These are phyloP conservation scores for Saccharomycopsis fermentans DNA, from an alignment of 805 yeast species.

Conservation along the genomic window DNA sequence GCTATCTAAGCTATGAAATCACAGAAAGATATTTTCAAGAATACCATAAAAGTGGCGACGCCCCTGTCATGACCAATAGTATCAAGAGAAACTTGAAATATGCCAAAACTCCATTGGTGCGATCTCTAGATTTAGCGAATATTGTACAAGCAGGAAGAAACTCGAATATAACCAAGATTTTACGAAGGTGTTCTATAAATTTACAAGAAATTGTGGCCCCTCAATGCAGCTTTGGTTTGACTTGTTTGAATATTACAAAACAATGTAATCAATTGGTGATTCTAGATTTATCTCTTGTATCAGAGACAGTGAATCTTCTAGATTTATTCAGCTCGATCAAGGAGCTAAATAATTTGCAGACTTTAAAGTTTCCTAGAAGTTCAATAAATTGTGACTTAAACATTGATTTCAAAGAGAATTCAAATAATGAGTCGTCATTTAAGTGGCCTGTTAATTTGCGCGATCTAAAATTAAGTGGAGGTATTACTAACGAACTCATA, in stretches of 20 bases:
- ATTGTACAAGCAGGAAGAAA: slow-evolving; percentile 89
- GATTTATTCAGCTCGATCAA: slow-evolving; percentile 71
- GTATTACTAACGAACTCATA: slow-evolving; percentile 75
- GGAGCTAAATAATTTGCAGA: slow-evolving; percentile 51
- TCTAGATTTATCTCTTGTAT: slow-evolving; percentile 74
- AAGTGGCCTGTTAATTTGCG: slow-evolving; percentile 77
- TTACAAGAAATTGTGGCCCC: slow-evolving; percentile 76
- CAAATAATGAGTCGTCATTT: slow-evolving; percentile 27
- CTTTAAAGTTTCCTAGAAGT: slow-evolving; percentile 79
- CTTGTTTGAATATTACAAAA: slow-evolving; percentile 76
- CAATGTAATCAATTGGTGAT: slow-evolving; percentile 54
- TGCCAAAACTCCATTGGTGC: slow-evolving; percentile 44
- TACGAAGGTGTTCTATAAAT: slow-evolving; percentile 63
- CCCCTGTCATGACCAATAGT: not conserved
- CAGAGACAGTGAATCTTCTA: slow-evolving; percentile 78
- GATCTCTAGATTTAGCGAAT: slow-evolving; percentile 58
- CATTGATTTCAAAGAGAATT: slow-evolving; percentile 21
- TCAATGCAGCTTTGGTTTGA: slow-evolving; percentile 87
- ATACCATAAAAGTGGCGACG: not conserved
- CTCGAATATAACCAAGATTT: slow-evolving; percentile 73
- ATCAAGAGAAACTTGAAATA: slow-evolving; percentile 24
- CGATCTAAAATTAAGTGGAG: slow-evolving; percentile 76
- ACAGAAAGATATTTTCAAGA: slow-evolving; percentile 4
- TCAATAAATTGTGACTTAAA: slow-evolving; percentile 48
- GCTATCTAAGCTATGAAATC: slow-evolving; percentile 7